Percentiles rank a stretch among this genome's conserved stretches.
These are phyloP conservation scores for Silene coronaria DNA, from an alignment of 179 eudicot species.

Conservation along the genomic window DNA sequence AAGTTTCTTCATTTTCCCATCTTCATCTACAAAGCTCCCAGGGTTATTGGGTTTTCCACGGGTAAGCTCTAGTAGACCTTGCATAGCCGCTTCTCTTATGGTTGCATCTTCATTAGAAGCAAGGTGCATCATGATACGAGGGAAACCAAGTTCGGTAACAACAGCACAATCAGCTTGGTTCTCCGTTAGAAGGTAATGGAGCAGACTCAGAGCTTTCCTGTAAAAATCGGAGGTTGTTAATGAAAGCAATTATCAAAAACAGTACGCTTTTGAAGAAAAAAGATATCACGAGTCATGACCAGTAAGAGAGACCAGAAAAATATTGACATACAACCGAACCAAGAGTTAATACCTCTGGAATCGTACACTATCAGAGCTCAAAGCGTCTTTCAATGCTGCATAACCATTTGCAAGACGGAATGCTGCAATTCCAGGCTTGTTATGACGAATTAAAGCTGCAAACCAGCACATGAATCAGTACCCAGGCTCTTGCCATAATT, in stretches of 20 bases:
- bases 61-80: constrained; percentile 65
- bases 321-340: too few species aligned
- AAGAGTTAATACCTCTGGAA: constrained; percentile 54
- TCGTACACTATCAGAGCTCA: constrained; percentile 64
- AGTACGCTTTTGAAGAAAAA: too few species aligned
- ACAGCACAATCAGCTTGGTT: constrained; percentile 48
- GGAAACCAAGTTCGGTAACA: constrained; percentile 66
- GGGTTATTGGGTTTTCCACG: constrained; percentile 28
- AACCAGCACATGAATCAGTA: constrained; percentile 1
- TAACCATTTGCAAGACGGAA: constrained; percentile 94
- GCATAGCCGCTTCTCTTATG: constrained; percentile 79
- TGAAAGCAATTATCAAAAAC: not conserved
- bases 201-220: constrained; percentile 90
- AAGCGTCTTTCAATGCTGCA: constrained; percentile 77
- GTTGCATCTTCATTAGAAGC: constrained; percentile 66
- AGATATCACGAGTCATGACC: too few species aligned
- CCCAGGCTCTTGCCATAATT: constrained; percentile 4
- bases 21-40: constrained; percentile 33
- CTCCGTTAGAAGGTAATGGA: constrained; percentile 68
- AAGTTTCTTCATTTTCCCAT: constrained; percentile 56
- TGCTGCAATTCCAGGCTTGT: constrained; percentile 77
- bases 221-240: constrained; percentile 14
- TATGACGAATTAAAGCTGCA: constrained; percentile 84
- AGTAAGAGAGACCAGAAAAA: too few species aligned
- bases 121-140: constrained; percentile 73